A percentile compares a stretch with the other conserved stretches of the same genome.
Conservation (phyloP, 306 rosid genomes). For the Quercus gilva region DNA sequence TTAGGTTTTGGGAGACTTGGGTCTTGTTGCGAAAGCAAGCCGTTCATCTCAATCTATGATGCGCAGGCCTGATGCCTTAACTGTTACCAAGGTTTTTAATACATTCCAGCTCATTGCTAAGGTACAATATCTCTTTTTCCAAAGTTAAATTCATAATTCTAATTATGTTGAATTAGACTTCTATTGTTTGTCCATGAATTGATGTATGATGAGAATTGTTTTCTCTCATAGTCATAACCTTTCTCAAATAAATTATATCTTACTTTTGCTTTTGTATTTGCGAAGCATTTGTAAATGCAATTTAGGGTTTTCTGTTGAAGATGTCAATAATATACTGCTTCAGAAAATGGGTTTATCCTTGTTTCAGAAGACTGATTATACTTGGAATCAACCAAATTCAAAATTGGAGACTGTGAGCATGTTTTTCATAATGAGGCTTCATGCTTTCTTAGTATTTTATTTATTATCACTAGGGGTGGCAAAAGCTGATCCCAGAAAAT, state of each 20-base stretch:
- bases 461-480: not conserved
- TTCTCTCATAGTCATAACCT: not conserved
- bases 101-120: constrained; percentile 76
- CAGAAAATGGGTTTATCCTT: not conserved
- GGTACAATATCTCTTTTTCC: constrained; percentile 35
- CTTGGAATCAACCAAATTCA: not conserved
- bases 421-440: not conserved
- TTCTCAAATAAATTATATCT: constrained; percentile 10
- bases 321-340: not conserved
- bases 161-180: not conserved
- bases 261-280: not conserved
- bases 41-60: constrained; percentile 84
- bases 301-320: not conserved
- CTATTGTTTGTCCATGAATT: not conserved
- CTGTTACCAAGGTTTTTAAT: constrained; percentile 71
- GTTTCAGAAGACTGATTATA: not conserved
- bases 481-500: not conserved
- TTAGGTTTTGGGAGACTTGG: constrained; percentile 80
- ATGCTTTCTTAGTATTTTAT: not conserved
- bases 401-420: not conserved
- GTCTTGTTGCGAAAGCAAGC: constrained; percentile 75
- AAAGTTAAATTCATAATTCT: not conserved
- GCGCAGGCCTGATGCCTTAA: constrained; percentile 77
- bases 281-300: not conserved
- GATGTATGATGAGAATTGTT: not conserved